phyloP scores from a whole-genome alignment of 306 rosid species.

The Arachis hypogaea region DNA sequence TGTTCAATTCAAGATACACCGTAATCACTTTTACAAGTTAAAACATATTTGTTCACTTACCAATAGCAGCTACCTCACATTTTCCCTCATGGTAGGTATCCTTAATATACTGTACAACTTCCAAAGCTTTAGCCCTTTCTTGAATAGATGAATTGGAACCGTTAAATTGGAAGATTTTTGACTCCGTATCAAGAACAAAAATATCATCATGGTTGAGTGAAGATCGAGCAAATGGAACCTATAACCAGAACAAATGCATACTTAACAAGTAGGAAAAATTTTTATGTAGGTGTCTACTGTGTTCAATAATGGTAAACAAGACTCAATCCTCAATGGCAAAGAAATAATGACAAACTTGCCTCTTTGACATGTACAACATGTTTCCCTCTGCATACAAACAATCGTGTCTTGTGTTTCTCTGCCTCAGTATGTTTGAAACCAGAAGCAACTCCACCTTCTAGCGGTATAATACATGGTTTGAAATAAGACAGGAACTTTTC shows the following conservation, averaged over 20 bases:
- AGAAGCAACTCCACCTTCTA: slow-evolving; percentile 85
- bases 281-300: not conserved
- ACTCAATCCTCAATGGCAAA: slow-evolving; percentile 37
- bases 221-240: slow-evolving; percentile 88
- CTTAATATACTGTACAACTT: slow-evolving; percentile 88
- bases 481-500: slow-evolving; percentile 86
- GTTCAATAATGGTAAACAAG: slow-evolving; percentile 14
- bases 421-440: slow-evolving; percentile 84
- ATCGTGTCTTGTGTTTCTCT: slow-evolving; percentile 71
- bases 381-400: slow-evolving; percentile 87
- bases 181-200: slow-evolving; percentile 80
- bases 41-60: slow-evolving; percentile 56
- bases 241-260: slow-evolving; percentile 37
- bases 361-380: slow-evolving; percentile 95
- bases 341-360: slow-evolving; percentile 55
- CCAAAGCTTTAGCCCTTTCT: slow-evolving; percentile 96
- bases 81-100: slow-evolving; percentile 90
- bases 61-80: slow-evolving; percentile 92
- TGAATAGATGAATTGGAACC: slow-evolving; percentile 92
- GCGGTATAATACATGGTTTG: slow-evolving; percentile 93
- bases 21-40: slow-evolving; percentile 27
- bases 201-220: slow-evolving; percentile 92
- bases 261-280: slow-evolving; percentile 33
- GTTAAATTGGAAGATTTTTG: slow-evolving; percentile 87
- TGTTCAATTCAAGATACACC: slow-evolving; percentile 35